A percentile compares a stretch with the other conserved stretches of the same genome.
Evolutionary conservation across 148 eudicot species (phyloP).

Genomic region (Persicaria maculosa): DNA sequence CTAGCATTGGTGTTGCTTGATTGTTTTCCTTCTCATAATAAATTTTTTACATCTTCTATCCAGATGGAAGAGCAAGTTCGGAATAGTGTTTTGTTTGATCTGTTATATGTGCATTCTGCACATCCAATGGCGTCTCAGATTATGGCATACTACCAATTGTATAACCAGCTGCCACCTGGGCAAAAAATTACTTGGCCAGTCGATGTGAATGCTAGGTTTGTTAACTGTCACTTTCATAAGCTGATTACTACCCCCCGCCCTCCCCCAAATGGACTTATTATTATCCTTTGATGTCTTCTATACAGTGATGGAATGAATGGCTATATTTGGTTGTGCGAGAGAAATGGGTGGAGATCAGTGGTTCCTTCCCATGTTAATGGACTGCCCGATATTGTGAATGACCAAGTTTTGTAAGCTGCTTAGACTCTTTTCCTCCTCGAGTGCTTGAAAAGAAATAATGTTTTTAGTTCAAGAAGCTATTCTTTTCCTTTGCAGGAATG

Average conservation of each 20-base stretch:
- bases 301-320: slow-evolving; percentile 94
- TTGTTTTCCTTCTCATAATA: background rate
- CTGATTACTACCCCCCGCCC: background rate
- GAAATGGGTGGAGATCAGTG: slow-evolving; percentile 60
- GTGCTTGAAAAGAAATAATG: background rate
- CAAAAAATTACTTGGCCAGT: slow-evolving; percentile 56
- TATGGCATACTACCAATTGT: slow-evolving; percentile 43
- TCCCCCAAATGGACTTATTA: background rate
- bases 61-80: slow-evolving; percentile 71
- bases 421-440: background rate
- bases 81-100: slow-evolving; percentile 69
- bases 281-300: background rate
- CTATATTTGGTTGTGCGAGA: slow-evolving; percentile 62
- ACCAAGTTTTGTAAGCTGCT: slow-evolving; percentile 63
- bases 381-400: slow-evolving; percentile 45
- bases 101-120: slow-evolving; percentile 61
- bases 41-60: background rate
- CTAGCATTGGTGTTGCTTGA: background rate
- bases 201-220: slow-evolving; percentile 58
- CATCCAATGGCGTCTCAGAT: slow-evolving; percentile 63
- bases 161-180: slow-evolving; percentile 32
- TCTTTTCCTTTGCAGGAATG: slow-evolving; percentile 51
- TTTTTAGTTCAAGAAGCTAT: background rate
- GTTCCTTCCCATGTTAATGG: slow-evolving; percentile 61
- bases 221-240: slow-evolving; percentile 2